Percentiles rank a stretch among this genome's conserved stretches.
Conservation (phyloP, 139 green algal species). For the Tetradesmus lagerheimii region DNA sequence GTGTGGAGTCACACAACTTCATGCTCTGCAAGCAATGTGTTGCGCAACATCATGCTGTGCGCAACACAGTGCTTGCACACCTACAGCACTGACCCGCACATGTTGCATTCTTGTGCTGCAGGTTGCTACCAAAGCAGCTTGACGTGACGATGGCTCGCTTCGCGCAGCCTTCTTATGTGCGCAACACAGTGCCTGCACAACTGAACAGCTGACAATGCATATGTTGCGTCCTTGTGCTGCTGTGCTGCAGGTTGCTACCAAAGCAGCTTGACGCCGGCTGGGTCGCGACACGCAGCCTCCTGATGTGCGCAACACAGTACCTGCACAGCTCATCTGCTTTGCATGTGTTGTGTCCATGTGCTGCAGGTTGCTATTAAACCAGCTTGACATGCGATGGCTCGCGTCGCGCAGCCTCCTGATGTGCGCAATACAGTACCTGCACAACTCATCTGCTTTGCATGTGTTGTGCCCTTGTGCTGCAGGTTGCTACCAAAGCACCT, state of each 20-base stretch:
- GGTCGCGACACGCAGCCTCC: too few species aligned
- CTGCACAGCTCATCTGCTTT: too few species aligned
- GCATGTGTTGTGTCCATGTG: background rate
- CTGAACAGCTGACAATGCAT: too few species aligned
- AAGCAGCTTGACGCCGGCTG: constrained; percentile 51
- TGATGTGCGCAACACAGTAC: too few species aligned
- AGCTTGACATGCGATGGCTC: background rate
- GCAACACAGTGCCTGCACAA: too few species aligned
- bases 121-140: background rate
- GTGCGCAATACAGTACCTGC: too few species aligned
- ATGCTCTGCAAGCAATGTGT: too few species aligned
- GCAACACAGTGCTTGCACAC: too few species aligned
- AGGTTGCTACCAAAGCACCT: constrained; percentile 41
- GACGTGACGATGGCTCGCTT: background rate
- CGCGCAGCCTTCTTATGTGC: background rate
- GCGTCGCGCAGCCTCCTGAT: background rate
- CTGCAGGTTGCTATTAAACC: background rate
- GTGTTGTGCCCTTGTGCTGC: background rate
- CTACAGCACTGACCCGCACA: too few species aligned
- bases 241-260: constrained; percentile 3
- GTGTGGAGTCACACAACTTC: background rate
- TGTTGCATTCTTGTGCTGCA: background rate
- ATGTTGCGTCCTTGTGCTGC: background rate
- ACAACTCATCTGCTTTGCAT: too few species aligned
- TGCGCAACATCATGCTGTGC: too few species aligned